phyloP scores from a whole-genome alignment of 2,329 filamentous ascomycete species.

The Botrytis cinerea region DNA sequence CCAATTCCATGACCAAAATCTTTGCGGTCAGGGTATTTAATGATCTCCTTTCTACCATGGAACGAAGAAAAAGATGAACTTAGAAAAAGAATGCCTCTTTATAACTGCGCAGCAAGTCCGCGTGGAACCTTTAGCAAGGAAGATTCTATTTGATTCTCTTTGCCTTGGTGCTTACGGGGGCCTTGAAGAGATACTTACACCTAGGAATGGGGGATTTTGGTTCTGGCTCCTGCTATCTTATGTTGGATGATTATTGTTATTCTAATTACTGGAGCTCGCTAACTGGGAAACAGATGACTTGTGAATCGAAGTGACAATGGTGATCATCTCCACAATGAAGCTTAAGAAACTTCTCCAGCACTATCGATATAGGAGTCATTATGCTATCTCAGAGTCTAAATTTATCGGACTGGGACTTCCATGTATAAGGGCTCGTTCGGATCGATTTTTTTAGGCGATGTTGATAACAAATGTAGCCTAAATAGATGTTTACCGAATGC shows the following conservation, averaged over 20 bases:
- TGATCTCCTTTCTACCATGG: neutral
- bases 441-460: too few relatives aligned
- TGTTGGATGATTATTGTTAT: neutral
- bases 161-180: rapidly evolving
- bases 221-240: neutral
- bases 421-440: too few relatives aligned
- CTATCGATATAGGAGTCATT: too few relatives aligned
- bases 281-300: neutral
- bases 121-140: neutral
- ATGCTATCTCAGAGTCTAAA: neutral
- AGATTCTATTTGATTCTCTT: neutral
- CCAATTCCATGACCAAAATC: rapidly evolving
- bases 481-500: too few relatives aligned
- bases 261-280: rapidly evolving
- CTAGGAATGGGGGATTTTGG: too few relatives aligned
- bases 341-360: rapidly evolving
- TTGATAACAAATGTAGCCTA: too few relatives aligned
- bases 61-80: neutral
- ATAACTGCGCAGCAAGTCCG: too few relatives aligned
- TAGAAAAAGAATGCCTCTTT: rapidly evolving
- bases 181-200: too few relatives aligned
- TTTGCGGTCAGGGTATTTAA: neutral
- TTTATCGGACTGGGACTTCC: too few relatives aligned
- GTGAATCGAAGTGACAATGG: neutral
- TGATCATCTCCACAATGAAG: neutral